Conservation (phyloP, 2,329 filamentous ascomycete species). For the Monilinia fructigena region DNA sequence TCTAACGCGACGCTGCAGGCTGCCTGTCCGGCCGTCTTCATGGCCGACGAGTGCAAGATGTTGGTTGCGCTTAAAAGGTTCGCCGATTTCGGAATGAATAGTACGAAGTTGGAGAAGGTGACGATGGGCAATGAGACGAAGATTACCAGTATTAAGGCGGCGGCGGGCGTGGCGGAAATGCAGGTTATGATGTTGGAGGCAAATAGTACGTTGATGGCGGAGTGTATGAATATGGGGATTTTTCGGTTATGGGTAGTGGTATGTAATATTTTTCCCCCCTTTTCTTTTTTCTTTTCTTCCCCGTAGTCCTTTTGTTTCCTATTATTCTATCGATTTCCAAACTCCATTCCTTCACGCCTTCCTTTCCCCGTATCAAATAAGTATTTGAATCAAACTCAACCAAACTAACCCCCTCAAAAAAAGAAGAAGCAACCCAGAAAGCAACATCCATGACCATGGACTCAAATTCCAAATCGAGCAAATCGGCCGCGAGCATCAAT, state of each 20-base stretch:
- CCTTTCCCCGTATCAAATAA: no score
- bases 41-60: slow-evolving; percentile 20
- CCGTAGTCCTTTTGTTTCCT: no score
- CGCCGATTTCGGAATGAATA: slow-evolving; percentile 41
- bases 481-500: slow-evolving; percentile 5
- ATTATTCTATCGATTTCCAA: no score
- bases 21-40: slow-evolving; percentile 23
- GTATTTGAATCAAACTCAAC: no score
- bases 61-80: slow-evolving; percentile 23
- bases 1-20: slow-evolving; percentile 30
- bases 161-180: slow-evolving; percentile 39
- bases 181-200: slow-evolving; percentile 39
- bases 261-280: neutral
- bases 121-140: slow-evolving; percentile 43
- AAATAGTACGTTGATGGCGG: slow-evolving; percentile 42
- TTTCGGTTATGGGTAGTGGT: neutral
- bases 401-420: neutral
- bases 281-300: neutral
- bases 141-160: slow-evolving; percentile 42
- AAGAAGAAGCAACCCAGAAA: slow-evolving; percentile 5
- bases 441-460: neutral
- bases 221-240: slow-evolving; percentile 14
- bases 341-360: no score
- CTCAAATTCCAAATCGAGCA: neutral
- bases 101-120: slow-evolving; percentile 40